Evolutionary conservation across 2,329 filamentous ascomycete species (phyloP), one percentile per base, ranked within the genome.

Genomic region (Aspergillus sp.): DNA sequence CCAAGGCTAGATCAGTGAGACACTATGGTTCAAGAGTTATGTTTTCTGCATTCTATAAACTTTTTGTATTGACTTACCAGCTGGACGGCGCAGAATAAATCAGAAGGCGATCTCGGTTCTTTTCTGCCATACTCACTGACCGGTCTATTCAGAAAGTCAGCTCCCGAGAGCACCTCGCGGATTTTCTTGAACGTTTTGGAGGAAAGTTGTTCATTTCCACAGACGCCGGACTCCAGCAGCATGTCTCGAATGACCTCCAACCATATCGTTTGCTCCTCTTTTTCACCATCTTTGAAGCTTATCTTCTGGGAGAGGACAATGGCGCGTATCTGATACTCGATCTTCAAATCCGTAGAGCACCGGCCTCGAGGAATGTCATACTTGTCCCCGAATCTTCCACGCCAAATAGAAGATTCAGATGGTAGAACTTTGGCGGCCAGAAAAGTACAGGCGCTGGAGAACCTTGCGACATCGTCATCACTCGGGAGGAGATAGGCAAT

Each of bases 301-400:
- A 65, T 55, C 5, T 47, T 44, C 30, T 57, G 51, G 1, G 45
- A 33, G 10, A 72, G 52, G 6, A 67, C 61, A 29, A 67, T 53
- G 6, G 58, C 47, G n/a, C 68, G 62, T 27, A 56, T 54, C 39
- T 65, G 50, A 43, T 70, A 70, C 32, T 68, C 66, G 0, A 44
- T 27, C 27, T 53, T 57, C 27, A 68, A 51, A 19, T 66, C 56
- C 1, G 38, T 31, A 2, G 56, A 52, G 6, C 39, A 33, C 32
- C 45, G 47, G 9, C 57, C 45, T 1, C 39, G 33, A 2, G 57
- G 57, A 9, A 59, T 40, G 37, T 70, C 67, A 39, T 67, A 71
- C 28, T 48, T 40, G 5, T 56, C 51, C 6, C 51, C 38, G 44
- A 69, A 71, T 3, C 61, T 52, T 29, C 37, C 28, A 13, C 60